Evolutionary conservation across 345 rosid species (phyloP).

Genomic region (Crucihimalaya himalaica): DNA sequence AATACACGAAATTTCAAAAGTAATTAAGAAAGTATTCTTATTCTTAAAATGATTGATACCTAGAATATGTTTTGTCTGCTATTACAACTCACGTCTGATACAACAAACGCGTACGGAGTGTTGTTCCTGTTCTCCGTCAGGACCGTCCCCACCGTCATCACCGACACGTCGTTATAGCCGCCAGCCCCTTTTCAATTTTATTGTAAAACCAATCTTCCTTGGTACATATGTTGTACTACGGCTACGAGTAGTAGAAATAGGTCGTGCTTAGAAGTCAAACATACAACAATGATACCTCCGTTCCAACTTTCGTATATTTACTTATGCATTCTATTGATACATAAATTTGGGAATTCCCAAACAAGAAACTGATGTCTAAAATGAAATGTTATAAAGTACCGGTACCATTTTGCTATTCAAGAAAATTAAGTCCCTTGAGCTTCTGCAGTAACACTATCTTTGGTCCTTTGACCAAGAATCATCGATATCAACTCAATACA

Average conservation of each 20-base stretch:
- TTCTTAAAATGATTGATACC: neutral
- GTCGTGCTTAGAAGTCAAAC: neutral
- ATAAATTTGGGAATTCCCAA: neutral
- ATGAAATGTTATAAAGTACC: neutral
- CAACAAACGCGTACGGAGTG: conserved; percentile 29
- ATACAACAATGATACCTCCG: neutral
- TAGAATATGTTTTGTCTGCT: conserved; percentile 13
- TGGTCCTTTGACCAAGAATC: neutral
- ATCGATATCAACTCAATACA: neutral
- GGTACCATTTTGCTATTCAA: conserved; percentile 5
- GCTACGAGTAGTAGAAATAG: no score
- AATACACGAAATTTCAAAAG: neutral
- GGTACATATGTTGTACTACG: neutral
- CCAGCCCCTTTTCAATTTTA: neutral
- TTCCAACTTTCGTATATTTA: neutral
- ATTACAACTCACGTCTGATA: conserved; percentile 23
- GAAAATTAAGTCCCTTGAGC: conserved; percentile 1
- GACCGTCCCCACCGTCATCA: conserved; percentile 21
- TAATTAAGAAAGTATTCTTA: neutral
- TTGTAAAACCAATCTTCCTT: neutral
- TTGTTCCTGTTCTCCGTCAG: conserved; percentile 4
- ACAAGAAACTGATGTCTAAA: conserved; percentile 14
- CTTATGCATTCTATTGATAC: neutral
- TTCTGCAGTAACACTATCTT: neutral
- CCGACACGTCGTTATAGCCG: conserved; percentile 19